phyloP scores from a whole-genome alignment of 2,329 filamentous ascomycete species.

The Arthrobotrys megalospora region DNA sequence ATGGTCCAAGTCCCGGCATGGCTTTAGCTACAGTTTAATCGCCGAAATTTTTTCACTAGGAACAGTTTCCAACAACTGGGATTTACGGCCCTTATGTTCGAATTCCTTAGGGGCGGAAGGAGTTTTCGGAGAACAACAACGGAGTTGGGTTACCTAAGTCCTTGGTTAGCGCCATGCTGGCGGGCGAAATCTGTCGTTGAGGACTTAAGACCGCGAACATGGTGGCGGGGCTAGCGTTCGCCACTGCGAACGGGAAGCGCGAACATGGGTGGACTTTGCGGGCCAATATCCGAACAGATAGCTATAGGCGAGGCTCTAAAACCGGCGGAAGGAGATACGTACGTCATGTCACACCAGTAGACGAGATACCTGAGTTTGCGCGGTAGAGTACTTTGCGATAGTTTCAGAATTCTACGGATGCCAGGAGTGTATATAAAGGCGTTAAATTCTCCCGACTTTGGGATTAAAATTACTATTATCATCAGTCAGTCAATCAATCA shows the following conservation, averaged over 20 bases:
- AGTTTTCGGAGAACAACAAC: slow-evolving; percentile 13
- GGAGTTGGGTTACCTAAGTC: slow-evolving; percentile 18
- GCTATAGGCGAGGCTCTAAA: not conserved
- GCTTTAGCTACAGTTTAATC: no score
- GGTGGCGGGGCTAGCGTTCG: not conserved
- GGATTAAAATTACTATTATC: not conserved
- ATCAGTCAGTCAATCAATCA: not conserved
- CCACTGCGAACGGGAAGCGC: slow-evolving; percentile 4
- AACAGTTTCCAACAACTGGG: not conserved
- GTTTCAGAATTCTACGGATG: not conserved
- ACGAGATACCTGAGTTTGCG: not conserved
- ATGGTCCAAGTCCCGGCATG: no score
- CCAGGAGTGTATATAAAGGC: not conserved
- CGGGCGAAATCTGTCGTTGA: not conserved
- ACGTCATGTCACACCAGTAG: no score
- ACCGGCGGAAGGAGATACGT: no score
- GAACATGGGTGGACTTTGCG: slow-evolving; percentile 14
- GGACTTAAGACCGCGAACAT: slow-evolving; percentile 28
- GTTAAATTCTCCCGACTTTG: not conserved
- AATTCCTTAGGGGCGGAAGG: not conserved
- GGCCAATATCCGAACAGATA: slow-evolving; percentile 3
- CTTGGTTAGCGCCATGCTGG: slow-evolving; percentile 12
- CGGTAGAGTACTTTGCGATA: not conserved
- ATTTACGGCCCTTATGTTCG: not conserved
- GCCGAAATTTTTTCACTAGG: no score